phyloP scores from a whole-genome alignment of 352 stramenopile species.

The Phytophthora chlamydospora region DNA sequence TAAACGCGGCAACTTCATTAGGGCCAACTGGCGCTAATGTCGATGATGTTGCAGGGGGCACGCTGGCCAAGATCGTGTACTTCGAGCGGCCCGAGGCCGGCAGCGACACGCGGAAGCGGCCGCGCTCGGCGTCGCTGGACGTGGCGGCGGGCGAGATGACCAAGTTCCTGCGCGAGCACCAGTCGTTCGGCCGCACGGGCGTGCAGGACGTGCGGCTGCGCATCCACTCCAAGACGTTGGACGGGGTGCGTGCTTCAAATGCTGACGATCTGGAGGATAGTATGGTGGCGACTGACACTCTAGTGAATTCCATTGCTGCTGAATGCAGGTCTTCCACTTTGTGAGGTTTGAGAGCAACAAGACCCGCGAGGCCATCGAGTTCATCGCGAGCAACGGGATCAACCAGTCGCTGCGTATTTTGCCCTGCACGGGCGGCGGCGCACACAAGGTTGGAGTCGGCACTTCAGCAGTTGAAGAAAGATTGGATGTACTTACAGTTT shows the following conservation, averaged over 20 bases:
- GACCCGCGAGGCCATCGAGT: conserved; percentile 77
- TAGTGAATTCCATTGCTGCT: not conserved
- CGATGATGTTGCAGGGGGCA: conserved; percentile 69
- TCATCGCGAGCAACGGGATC: conserved; percentile 76
- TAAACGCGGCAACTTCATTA: not conserved
- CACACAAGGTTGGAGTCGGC: conserved; percentile 69
- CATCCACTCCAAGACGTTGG: conserved; percentile 87
- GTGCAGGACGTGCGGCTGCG: conserved; percentile 91
- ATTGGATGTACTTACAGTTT: not conserved
- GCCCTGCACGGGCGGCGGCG: conserved; percentile 82
- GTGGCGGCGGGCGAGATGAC: conserved; percentile 84
- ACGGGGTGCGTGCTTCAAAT: conserved; percentile 60
- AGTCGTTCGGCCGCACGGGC: conserved; percentile 78
- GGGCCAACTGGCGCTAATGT: not conserved
- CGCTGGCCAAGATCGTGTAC: conserved; percentile 96
- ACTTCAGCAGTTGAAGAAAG: not conserved
- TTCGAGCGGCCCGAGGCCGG: conserved; percentile 83
- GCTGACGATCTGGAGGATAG: not conserved
- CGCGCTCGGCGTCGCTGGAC: conserved; percentile 78
- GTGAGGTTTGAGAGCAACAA: conserved; percentile 86
- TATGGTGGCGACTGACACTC: not conserved
- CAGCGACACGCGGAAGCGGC: conserved; percentile 62
- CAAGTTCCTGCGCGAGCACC: conserved; percentile 83
- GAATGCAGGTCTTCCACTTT: conserved; percentile 94
- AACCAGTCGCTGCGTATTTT: conserved; percentile 83